Evolutionary conservation across 148 eudicot genomes (phyloP), one percentile per base, ranked within the genome.

Genomic region (Nepenthes mirabilis): DNA sequence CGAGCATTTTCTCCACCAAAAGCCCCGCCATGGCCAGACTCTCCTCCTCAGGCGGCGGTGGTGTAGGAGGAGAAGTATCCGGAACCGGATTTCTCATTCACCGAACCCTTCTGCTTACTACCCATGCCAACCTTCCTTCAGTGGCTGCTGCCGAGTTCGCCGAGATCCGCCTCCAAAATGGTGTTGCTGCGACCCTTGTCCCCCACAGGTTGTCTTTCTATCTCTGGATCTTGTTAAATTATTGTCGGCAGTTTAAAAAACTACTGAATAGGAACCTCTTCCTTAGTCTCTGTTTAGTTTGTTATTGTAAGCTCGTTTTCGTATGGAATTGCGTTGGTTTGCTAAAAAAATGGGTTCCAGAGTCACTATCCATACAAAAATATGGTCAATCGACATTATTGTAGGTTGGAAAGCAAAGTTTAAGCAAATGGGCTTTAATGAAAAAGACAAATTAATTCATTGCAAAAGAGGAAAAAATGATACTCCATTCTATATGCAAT

Each of bases 61-160:
- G 59, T 37, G 68, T 59, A 43, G 72, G 64, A 6, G 82, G 62
- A 14, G 73, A 68, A 35, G 54, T 33, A 49, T 56, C 69, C 37
- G 79, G 86, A 47, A 79, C 91, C 1, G 96, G 98, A 13, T 83
- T 88, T 57, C 70, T 86, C 37, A 88, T 93, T 70, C 98, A 88
- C 73, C 70, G 78, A 64, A 88, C 84, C 37, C 77, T 93, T 10
- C 73, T 93, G 12, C 63, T 93, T 43, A 93, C 99, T 2, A 86
- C 99, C 10, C 99, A 93, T 65, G 81, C 59, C 34, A 86, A 83
- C 64, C 75, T 93, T 58, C 95, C 95, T 6, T 88, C 96, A 14
- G 85, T 86, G 9, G 67, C 73, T 8, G 95, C 83, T 2, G 87
- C 95, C 45, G 95, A 93, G 54, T 75, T 73, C 11, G 82, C 89